Conservation (phyloP, 495 filamentous ascomycete species). For the Podospora sp. region DNA sequence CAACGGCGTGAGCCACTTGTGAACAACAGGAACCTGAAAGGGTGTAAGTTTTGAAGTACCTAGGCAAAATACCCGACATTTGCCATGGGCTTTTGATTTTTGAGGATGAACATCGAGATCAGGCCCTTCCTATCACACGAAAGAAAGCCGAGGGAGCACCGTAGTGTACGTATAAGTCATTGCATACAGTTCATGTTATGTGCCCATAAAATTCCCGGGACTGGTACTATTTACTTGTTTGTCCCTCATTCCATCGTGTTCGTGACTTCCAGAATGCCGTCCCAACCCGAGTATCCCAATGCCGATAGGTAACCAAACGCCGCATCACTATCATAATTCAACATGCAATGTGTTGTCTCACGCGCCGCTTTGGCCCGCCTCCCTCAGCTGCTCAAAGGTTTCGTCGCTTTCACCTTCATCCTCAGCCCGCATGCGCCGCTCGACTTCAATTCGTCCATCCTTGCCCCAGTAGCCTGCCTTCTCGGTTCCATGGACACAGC, state of each 20-base stretch:
- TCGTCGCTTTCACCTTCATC: constrained; percentile 36
- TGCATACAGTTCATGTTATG: not conserved
- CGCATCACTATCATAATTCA: constrained; percentile 3
- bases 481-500: constrained; percentile 65
- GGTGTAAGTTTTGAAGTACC: no score
- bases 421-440: constrained; percentile 58
- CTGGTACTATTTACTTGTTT: not conserved
- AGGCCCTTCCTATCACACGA: no score
- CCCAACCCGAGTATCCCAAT: not conserved
- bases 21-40: no score
- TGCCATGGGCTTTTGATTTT: no score
- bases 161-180: not conserved
- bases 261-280: not conserved
- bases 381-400: constrained; percentile 42
- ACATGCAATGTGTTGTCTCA: constrained; percentile 25
- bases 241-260: not conserved
- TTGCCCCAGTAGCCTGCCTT: constrained; percentile 56
- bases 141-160: no score
- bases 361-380: constrained; percentile 50
- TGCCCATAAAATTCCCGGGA: not conserved
- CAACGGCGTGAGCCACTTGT: no score
- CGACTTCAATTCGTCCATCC: constrained; percentile 53
- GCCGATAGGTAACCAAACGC: constrained; percentile 15
- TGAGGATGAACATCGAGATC: no score
- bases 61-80: no score